Conservation (phyloP, 768 basidiomycete species). For the Lentinus brumalis region DNA sequence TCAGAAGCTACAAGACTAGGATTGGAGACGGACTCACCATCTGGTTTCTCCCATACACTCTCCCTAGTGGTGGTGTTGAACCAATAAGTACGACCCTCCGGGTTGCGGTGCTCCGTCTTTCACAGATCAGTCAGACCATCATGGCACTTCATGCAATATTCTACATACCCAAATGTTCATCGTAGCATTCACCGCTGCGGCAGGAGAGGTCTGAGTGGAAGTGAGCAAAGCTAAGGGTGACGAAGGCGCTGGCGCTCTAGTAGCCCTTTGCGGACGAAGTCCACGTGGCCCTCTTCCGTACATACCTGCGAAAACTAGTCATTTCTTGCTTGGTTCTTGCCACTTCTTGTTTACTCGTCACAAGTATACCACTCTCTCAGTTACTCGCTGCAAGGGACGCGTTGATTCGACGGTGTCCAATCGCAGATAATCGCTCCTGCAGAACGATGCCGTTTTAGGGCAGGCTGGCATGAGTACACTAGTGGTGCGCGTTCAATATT, state of each 20-base stretch:
- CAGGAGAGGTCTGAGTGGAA: background rate
- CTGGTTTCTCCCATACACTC: slow-evolving; percentile 98
- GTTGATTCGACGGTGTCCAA: too few relatives aligned
- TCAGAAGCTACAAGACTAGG: background rate
- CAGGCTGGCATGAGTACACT: background rate
- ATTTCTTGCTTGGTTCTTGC: background rate
- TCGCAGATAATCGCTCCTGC: too few relatives aligned
- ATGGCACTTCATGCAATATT: background rate
- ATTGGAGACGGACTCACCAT: slow-evolving; percentile 52
- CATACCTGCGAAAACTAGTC: too few relatives aligned
- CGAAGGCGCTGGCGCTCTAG: background rate
- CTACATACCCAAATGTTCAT: slow-evolving; percentile 24
- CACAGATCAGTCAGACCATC: background rate
- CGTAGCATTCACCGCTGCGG: background rate
- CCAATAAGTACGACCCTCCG: slow-evolving; percentile 98
- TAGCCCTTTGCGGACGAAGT: too few relatives aligned
- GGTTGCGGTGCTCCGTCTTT: slow-evolving; percentile 91
- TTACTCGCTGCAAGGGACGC: too few relatives aligned
- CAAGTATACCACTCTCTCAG: background rate
- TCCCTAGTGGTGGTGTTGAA: slow-evolving; percentile 86
- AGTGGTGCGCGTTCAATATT: too few relatives aligned
- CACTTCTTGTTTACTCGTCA: background rate
- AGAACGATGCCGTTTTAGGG: background rate
- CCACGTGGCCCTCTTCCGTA: too few relatives aligned
- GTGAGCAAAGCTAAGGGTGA: background rate